phyloP scores from a whole-genome alignment of 164 flowering plant species.

The Vitis cinerea region DNA sequence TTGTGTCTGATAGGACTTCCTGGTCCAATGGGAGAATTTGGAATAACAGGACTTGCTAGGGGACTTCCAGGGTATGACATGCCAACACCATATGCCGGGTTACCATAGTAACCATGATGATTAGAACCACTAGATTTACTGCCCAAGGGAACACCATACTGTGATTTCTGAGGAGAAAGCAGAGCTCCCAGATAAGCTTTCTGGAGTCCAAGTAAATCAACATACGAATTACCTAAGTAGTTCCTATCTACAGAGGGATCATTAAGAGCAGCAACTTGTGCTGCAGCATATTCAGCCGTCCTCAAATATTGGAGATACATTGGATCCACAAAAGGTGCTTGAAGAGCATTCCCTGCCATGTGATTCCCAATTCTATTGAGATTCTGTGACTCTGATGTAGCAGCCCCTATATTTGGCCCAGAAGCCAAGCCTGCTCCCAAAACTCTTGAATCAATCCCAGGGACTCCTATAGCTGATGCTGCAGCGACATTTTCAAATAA shows the following conservation, averaged over 20 bases:
- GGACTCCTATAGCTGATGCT: conserved; percentile 47
- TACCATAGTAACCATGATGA: conserved; percentile 70
- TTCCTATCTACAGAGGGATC: conserved; percentile 61
- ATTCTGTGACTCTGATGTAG: conserved; percentile 41
- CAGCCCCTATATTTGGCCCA: conserved; percentile 30
- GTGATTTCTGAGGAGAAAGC: conserved; percentile 70
- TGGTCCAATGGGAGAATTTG: conserved; percentile 63
- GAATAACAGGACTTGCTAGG: conserved; percentile 55
- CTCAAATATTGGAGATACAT: conserved; percentile 66
- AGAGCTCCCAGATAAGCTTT: conserved; percentile 68
- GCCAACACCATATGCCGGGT: conserved; percentile 59
- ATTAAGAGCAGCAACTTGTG: conserved; percentile 54
- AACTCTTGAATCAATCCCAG: conserved; percentile 53
- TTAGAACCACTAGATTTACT: conserved; percentile 49
- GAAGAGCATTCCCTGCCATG: conserved; percentile 37
- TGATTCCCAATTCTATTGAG: conserved; percentile 45
- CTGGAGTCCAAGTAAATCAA: conserved; percentile 54
- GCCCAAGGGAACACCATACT: conserved; percentile 44
- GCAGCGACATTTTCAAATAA: conserved; percentile 61
- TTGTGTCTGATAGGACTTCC: conserved; percentile 73
- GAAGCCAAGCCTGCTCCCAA: conserved; percentile 42
- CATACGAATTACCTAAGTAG: conserved; percentile 52
- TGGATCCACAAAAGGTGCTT: conserved; percentile 55
- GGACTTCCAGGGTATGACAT: conserved; percentile 83
- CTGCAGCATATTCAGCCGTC: conserved; percentile 56